Evolutionary conservation across 2,329 filamentous ascomycete genomes (phyloP), one percentile per base, ranked within the genome.

Genomic region (Alternaria tenuissima): DNA sequence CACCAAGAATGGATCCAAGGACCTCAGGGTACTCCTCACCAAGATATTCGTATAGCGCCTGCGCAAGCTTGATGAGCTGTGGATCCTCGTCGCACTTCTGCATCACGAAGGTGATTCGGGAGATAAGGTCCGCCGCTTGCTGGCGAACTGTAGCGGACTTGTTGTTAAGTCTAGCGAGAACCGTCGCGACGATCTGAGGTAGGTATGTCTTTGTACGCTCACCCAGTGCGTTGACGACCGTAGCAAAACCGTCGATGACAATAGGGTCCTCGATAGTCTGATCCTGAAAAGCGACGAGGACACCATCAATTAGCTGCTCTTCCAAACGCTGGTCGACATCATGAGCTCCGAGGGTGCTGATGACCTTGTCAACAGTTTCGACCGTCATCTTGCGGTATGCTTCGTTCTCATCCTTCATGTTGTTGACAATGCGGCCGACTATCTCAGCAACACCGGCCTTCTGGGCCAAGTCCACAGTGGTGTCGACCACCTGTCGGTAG

Each of bases 371-470:
- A 8, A 98, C 89, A 0, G 95, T 98, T 83, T 99, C 95, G 34
- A 99, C 91, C 0, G 95, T 97, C 95, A 99, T 99, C 84, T 98
- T 98, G 51, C 95, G 90, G 80, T 99, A 99, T 1, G 94, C 91
- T 77, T 99, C 95, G 78, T 92, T 97, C 80, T 99, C 95, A 75
- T 99, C 95, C 80, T 99, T 99, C 68, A 99, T 86, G 76, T 99
- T 97, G 81, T 89, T 91, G 53, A 98, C 95, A 59, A 98, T 91
- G 47, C 94, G 86, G 79, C 97, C 93, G 4, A 98, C 85, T 61
- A 99, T 98, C 82, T 98, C 94, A 68, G 93, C 90, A 55, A 94
- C 94, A 42, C 95, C 95, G n/a, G 98, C 94, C 80, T 99, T 99
- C 77, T 98, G 93, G 55, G 93, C 94, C 49, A 99, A 88, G 72